These are phyloP conservation scores for Martiniozyma asiatica DNA, from an alignment of 1,139 yeast genomes.

Conservation along the genomic window DNA sequence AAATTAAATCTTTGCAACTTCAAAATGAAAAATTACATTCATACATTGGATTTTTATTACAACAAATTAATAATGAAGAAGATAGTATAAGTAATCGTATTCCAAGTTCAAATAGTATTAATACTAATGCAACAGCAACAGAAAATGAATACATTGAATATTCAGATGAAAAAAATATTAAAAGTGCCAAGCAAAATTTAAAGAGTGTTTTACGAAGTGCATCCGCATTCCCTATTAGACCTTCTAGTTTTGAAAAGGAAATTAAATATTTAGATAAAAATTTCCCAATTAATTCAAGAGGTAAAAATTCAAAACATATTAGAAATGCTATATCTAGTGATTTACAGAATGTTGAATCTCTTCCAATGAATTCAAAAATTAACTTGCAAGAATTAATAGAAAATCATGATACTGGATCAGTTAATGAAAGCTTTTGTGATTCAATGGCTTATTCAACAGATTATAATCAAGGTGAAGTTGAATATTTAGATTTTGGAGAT, in stretches of 20 bases:
- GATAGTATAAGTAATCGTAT: conserved; percentile 22
- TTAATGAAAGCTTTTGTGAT: conserved; percentile 6
- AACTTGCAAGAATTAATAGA: neutral
- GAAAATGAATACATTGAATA: conserved; percentile 28
- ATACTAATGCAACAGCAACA: conserved; percentile 2
- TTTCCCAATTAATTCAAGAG: too few species aligned
- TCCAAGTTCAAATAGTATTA: conserved; percentile 1
- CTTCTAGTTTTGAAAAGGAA: conserved; percentile 2
- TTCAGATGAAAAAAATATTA: conserved; percentile 43
- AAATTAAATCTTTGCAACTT: conserved; percentile 38
- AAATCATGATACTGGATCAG: conserved; percentile 5
- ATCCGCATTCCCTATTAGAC: conserved; percentile 25
- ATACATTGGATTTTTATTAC: conserved; percentile 46
- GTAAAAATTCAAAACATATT: too few species aligned
- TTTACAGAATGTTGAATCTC: too few species aligned
- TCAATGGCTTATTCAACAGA: conserved; percentile 13
- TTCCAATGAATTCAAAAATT: neutral
- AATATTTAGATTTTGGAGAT: conserved; percentile 19
- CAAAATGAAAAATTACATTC: conserved; percentile 47
- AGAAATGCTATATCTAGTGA: too few species aligned
- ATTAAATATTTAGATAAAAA: neutral
- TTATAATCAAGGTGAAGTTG: conserved; percentile 16
- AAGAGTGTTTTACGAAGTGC: conserved; percentile 29
- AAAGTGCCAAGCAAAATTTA: conserved; percentile 21
- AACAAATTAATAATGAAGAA: conserved; percentile 24